Conservation (phyloP, 805 yeast genomes). For the Sugiyamaella smithiae region DNA sequence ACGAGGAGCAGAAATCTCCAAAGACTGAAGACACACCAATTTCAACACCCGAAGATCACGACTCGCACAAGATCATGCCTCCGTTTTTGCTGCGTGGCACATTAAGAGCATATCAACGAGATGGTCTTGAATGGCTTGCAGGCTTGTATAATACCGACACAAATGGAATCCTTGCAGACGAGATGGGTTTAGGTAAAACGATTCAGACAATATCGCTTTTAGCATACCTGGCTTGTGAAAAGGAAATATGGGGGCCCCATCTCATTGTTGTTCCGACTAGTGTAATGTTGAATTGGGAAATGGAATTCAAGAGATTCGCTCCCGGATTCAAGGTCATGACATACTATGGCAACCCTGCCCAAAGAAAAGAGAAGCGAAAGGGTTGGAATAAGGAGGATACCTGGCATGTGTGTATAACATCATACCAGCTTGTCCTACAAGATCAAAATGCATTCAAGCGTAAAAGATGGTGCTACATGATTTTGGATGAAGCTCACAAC, state of each 20-base stretch:
- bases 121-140: constrained; percentile 96
- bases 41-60: constrained; percentile 19
- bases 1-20: constrained; percentile 9
- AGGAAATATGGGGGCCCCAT: constrained; percentile 97
- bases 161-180: constrained; percentile 96
- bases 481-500: constrained; percentile 93
- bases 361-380: constrained; percentile 88
- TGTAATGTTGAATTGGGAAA: constrained; percentile 97
- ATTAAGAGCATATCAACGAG: constrained; percentile 87
- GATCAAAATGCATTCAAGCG: constrained; percentile 93
- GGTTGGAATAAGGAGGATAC: constrained; percentile 98
- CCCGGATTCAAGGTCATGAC: constrained; percentile 96
- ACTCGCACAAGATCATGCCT: constrained; percentile 23
- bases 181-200: constrained; percentile 96
- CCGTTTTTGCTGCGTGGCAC: constrained; percentile 77
- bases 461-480: constrained; percentile 94
- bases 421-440: constrained; percentile 95
- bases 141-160: constrained; percentile 88
- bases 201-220: constrained; percentile 90
- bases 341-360: constrained; percentile 95
- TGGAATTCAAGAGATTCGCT: constrained; percentile 97
- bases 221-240: constrained; percentile 87
- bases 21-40: constrained; percentile 17
- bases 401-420: constrained; percentile 95
- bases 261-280: constrained; percentile 95